Base-by-base conservation (phyloP, 164 flowering plant species). In the Macadamia tetraphylla region DNA sequence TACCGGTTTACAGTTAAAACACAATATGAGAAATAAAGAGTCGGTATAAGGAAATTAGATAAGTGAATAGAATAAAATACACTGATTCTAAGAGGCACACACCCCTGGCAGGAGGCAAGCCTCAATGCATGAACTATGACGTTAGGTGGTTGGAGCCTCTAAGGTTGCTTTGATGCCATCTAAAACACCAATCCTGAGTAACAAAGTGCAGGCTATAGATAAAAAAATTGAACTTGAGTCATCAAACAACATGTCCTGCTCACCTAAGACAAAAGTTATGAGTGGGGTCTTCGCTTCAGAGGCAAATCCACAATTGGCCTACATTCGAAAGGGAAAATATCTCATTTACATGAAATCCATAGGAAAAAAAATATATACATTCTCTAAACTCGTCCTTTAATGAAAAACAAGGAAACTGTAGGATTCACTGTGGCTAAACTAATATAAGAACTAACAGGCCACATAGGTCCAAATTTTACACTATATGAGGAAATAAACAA, bases 241-340 rank as follows among this genome's bases (percentile, higher is more conserved):
- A 17, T 29, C 12, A 17, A 60, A 63, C 43, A 52, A 46, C 49
- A 2, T 18, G 53, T 30, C 29, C 18, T 56, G 65, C 74, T 79
- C 81, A 92, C 98, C 98, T 78, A 93, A 67, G 62, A 93, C 98
- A 80, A 93, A 93, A 59, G 91, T 76, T 67, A 93, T 81, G 76
- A 89, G 85, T 44, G 89, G 92, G 43, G 66, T 65, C 73, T 60
- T 79, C 73, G 68, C 75, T 68, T 70, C 62, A 13, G 73, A 31
- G 43, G 69, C 75, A 31, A 35, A 14, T 74, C 78, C 81, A 74
- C 59, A 71, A 69, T 78, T 71, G 65, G 61, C 86, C 98, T 90
- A 76, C 83, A 76, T 70, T 66, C 62, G 71, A 64, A 69, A n/a
- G 67, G 67, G 49, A 69, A 77, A 78, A 15, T 31, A 40, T 49